These are phyloP conservation scores for Aphanomyces euteiches DNA, from an alignment of 352 stramenopile species.

Conservation along the genomic window DNA sequence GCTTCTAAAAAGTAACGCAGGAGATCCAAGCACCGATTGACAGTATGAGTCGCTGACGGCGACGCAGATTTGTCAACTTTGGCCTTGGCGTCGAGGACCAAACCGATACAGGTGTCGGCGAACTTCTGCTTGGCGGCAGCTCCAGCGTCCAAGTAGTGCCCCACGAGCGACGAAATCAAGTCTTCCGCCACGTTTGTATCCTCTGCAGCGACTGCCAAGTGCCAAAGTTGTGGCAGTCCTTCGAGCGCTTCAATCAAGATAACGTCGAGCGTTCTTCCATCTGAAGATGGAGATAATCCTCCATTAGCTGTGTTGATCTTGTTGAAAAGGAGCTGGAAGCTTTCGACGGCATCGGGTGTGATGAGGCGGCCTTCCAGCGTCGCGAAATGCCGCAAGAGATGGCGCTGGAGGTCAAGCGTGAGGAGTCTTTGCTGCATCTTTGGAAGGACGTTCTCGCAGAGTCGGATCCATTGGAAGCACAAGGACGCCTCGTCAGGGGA, in stretches of 20 bases:
- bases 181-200: constrained; percentile 57
- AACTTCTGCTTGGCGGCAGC: constrained; percentile 45
- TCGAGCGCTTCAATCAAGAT: constrained; percentile 34
- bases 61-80: neutral
- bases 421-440: constrained; percentile 32
- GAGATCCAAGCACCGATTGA: constrained; percentile 66
- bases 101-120: constrained; percentile 56
- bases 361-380: constrained; percentile 39
- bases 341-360: constrained; percentile 48
- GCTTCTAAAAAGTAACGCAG: constrained; percentile 66
- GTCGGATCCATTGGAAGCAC: constrained; percentile 72
- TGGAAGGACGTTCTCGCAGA: constrained; percentile 36
- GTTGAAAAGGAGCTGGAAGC: constrained; percentile 68
- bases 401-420: constrained; percentile 33
- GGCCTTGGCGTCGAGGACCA: constrained; percentile 39
- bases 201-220: constrained; percentile 44
- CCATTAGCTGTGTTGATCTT: constrained; percentile 42
- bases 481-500: constrained; percentile 50
- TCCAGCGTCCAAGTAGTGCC: constrained; percentile 55
- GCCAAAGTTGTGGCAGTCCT: constrained; percentile 56
- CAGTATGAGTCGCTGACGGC: constrained; percentile 19
- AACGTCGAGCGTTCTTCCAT: no score
- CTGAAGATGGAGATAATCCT: neutral
- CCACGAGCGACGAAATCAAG: constrained; percentile 51
- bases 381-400: constrained; percentile 47